Evolutionary conservation across 1,284 basidiomycete genomes (phyloP), one percentile per base, ranked within the genome.

Genomic region (Microbotryum violaceum): DNA sequence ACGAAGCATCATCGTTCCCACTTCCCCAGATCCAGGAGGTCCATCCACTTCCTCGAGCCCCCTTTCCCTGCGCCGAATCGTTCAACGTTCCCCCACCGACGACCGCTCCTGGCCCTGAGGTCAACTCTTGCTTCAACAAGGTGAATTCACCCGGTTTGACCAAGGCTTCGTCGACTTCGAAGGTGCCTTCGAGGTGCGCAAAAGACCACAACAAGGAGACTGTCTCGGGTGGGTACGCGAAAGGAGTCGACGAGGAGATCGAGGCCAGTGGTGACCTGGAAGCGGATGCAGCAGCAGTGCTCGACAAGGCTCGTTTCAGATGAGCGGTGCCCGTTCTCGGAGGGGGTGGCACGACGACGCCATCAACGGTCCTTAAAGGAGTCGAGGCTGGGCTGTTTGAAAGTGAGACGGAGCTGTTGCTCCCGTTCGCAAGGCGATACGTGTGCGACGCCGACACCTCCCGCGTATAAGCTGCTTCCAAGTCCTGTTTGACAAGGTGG

Each of bases 121-220:
- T 72, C 4, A 78, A 62, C 2, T 72, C 58, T 46, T 69, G 64
- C 58, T 77, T 77, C 44, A 78, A 68, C 49, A 69, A 71, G 12
- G 75, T 68, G 60, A 77, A 78, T 58, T 78, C 77, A 37, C 65
- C 68, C 3, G 75, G 73, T 61, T 77, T 77, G 70, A 78, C 73
- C 6, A 78, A 70, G 20, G 68, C 64, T 44, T 75, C 76, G 58
- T 78, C 78, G 51, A 85, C 73, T 33, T 81, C 78, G 56, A 86
- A 77, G 0, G 79, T 82, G 3, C 89, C 90, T n/a, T 82, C 78
- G 29, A 92, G 79, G 69, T 91, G 89, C 0, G 86, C 88, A 72
- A 91, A 92, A 0, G 89, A 85, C 75, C 91, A 93, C 1, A 92
- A 79, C n/a, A 92, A 81, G 14, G 87, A 77, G 67, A 90, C 86